Evolutionary conservation across 441 rosid genomes (phyloP), one percentile per base, ranked within the genome.

Genomic region (Bocquillonia castaneifolia): DNA sequence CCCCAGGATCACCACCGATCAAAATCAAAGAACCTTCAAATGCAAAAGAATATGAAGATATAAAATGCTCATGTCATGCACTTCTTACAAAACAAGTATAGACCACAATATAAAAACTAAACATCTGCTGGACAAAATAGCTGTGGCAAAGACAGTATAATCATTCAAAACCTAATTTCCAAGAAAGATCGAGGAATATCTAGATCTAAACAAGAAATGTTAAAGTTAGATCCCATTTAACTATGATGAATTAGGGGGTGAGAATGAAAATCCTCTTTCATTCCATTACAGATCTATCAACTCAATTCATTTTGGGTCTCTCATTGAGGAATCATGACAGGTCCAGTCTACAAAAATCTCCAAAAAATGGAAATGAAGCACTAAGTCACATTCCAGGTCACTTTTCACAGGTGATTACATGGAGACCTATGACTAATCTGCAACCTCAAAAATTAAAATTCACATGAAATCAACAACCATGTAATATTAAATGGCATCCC

Each of bases 1-100:
- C 88, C 67, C 97, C 97, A 63, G 97, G 99, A 74, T 94, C 96
- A 66, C 99, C 97, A 68, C 97, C 92, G 64, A 94, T 75, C 85
- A 91, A 79, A 75, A 94, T 81, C 80, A 94, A 61, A 53, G 96
- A 94, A 68, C 96, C 98, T 44, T 26, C 29, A 22, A 65, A 69
- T 50, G 7, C 53, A 63, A 26, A 47, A 50, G 42, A 53, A 18
- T 26, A 69, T 14, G 42, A 26, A 59, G 53, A 3, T 25, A 36
- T 59, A 59, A 31, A 18, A 34, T 40, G 50, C 5, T 28, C 2
- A 40, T 10, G 23, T 10, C 25, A 53, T 42, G 14, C 36, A 62
- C 14, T 26, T 26, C 18, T 10, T 9, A 29, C 10, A 50, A 40
- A 52, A 29, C 36, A 54, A 31, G 10, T 37, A 13, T 7, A 37